Evolutionary conservation across 1,284 basidiomycete species (phyloP).

Genomic region (Mycena sp.): DNA sequence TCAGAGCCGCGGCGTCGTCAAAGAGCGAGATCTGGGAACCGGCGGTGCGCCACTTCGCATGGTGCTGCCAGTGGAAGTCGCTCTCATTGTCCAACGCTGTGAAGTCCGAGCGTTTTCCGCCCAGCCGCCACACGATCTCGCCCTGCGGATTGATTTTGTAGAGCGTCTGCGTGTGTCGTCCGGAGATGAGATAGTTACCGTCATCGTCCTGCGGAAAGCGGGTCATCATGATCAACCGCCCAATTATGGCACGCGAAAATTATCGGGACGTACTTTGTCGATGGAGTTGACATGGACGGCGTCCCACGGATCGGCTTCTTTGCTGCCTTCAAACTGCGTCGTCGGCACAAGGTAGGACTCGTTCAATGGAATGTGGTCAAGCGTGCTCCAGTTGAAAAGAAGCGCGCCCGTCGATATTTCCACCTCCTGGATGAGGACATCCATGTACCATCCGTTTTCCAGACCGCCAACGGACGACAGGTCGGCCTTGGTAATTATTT

Average conservation of each 20-base stretch:
- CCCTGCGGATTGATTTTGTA: constrained; percentile 23
- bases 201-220: constrained; percentile 4
- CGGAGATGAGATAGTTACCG: constrained; percentile 24
- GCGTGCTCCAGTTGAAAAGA: constrained; percentile 23
- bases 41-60: constrained; percentile 21
- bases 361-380: constrained; percentile 22
- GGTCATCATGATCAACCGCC: no score
- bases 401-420: constrained; percentile 13
- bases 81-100: constrained; percentile 12
- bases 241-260: neutral
- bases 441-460: constrained; percentile 16
- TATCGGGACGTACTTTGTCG: constrained; percentile 3
- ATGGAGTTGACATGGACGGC: constrained; percentile 24
- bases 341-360: constrained; percentile 19
- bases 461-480: constrained; percentile 11
- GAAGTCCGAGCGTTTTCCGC: constrained; percentile 29
- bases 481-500: constrained; percentile 12
- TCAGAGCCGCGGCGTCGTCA: constrained; percentile 26
- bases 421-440: constrained; percentile 21
- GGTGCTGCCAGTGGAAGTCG: constrained; percentile 31
- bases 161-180: constrained; percentile 17
- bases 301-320: constrained; percentile 5
- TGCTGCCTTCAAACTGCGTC: neutral
- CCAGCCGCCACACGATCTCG: constrained; percentile 32
- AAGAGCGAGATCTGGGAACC: constrained; percentile 23